phyloP scores from a whole-genome alignment of 148 eudicot genomes.

The Polygonum aviculare region DNA sequence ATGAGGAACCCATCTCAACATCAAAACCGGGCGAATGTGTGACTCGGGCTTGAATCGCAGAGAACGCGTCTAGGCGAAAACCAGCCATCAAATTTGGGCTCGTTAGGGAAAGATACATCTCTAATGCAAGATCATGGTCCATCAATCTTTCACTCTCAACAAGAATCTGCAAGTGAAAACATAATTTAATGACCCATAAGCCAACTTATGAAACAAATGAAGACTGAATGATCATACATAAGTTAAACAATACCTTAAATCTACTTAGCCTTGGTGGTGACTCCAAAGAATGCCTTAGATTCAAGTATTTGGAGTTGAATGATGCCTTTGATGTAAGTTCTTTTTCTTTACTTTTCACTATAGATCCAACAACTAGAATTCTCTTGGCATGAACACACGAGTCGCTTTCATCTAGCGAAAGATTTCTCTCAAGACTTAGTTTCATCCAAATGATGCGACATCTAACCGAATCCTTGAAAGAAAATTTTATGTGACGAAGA shows the following conservation, averaged over 20 bases:
- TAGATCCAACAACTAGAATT: conserved; percentile 61
- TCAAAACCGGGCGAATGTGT: conserved; percentile 69
- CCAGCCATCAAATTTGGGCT: conserved; percentile 57
- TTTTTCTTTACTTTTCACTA: conserved; percentile 46
- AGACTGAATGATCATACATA: background rate
- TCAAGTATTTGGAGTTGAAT: conserved; percentile 58
- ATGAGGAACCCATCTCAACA: conserved; percentile 22
- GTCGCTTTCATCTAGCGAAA: conserved; percentile 64
- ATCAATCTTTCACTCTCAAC: conserved; percentile 68
- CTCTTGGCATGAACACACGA: conserved; percentile 79
- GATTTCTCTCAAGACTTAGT: conserved; percentile 51
- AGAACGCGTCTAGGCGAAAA: conserved; percentile 80
- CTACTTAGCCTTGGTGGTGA: conserved; percentile 59
- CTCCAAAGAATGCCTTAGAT: conserved; percentile 65
- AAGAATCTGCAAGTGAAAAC: conserved; percentile 56
- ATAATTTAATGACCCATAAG: background rate
- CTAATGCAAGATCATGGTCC: conserved; percentile 67
- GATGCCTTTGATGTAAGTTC: conserved; percentile 41
- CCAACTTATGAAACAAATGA: background rate
- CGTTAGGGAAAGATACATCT: conserved; percentile 66
- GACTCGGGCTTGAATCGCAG: conserved; percentile 79
- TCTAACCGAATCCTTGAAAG: conserved; percentile 60
- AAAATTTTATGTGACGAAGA: conserved; percentile 67
- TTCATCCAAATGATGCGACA: conserved; percentile 87
- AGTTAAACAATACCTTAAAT: conserved; percentile 59